A percentile compares a stretch with the other conserved stretches of the same genome.
Conservation (phyloP, 106 monocot species). For the Dactylorhiza incarnata region DNA sequence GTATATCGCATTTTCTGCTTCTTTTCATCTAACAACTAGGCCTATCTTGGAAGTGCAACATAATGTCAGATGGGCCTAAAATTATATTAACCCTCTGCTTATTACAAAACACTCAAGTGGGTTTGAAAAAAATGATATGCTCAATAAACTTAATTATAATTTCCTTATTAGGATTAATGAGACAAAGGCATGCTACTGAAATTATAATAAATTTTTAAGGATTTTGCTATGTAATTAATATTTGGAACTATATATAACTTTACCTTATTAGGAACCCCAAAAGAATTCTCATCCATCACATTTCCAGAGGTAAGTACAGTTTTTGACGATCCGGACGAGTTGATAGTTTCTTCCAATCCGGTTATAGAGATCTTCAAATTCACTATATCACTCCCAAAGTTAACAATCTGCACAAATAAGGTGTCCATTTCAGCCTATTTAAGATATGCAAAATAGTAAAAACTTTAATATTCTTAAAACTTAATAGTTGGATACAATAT, state of each 20-base stretch:
- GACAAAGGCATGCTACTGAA: not conserved
- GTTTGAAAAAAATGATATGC: no score
- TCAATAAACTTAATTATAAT: no score
- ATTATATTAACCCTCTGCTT: not conserved
- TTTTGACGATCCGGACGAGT: slow-evolving; percentile 32
- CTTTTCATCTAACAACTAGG: not conserved
- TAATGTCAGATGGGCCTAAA: not conserved
- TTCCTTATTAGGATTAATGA: no score
- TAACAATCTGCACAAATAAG: slow-evolving; percentile 55
- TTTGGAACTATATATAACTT: not conserved
- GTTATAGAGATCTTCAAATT: slow-evolving; percentile 44
- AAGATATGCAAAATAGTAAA: not conserved
- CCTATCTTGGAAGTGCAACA: not conserved
- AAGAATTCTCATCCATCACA: slow-evolving; percentile 83
- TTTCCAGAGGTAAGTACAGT: slow-evolving; percentile 56
- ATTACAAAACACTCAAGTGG: no score
- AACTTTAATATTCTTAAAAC: not conserved
- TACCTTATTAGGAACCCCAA: slow-evolving; percentile 69
- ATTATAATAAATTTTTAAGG: no score
- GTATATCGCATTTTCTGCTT: not conserved
- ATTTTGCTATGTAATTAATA: no score
- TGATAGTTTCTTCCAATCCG: slow-evolving; percentile 44
- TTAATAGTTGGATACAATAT: not conserved
- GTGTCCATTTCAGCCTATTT: not conserved
- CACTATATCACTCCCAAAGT: slow-evolving; percentile 56